Percentiles rank a stretch among this genome's conserved stretches.
phyloP scores from a whole-genome alignment of 495 filamentous ascomycete genomes.

The Penicillium dipodomyicola region DNA sequence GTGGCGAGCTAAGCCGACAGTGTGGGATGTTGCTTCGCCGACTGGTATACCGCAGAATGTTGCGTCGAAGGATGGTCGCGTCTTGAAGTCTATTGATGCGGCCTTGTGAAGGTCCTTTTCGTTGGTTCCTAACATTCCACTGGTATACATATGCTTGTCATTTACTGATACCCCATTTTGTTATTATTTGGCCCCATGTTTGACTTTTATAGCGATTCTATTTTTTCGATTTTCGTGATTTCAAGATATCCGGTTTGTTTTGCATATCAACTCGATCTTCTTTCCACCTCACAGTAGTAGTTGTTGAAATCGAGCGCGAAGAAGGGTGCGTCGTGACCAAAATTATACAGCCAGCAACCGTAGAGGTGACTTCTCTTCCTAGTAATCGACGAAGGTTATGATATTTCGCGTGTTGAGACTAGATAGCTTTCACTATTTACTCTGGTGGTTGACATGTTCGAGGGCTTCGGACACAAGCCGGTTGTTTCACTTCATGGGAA shows the following conservation, averaged over 20 bases:
- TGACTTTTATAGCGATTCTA: neutral
- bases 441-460: too few species aligned
- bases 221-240: neutral
- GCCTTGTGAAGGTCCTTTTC: neutral
- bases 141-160: neutral
- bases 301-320: too few species aligned
- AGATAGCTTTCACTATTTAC: too few species aligned
- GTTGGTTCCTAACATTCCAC: neutral
- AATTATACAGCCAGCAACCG: too few species aligned
- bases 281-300: neutral
- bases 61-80: conserved; percentile 1
- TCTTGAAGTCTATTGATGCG: neutral
- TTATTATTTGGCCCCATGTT: neutral
- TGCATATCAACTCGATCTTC: neutral
- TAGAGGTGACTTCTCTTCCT: too few species aligned
- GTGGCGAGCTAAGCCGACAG: conserved; percentile 34
- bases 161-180: conserved; percentile 5
- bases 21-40: conserved; percentile 8
- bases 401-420: too few species aligned
- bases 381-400: too few species aligned
- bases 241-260: neutral
- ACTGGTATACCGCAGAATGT: conserved; percentile 10
- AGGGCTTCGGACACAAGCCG: too few species aligned
- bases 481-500: too few species aligned
- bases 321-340: too few species aligned